A percentile compares a stretch with the other conserved stretches of the same genome.
Conservation (phyloP, 768 basidiomycete species). For the Termitomyces sp. region DNA sequence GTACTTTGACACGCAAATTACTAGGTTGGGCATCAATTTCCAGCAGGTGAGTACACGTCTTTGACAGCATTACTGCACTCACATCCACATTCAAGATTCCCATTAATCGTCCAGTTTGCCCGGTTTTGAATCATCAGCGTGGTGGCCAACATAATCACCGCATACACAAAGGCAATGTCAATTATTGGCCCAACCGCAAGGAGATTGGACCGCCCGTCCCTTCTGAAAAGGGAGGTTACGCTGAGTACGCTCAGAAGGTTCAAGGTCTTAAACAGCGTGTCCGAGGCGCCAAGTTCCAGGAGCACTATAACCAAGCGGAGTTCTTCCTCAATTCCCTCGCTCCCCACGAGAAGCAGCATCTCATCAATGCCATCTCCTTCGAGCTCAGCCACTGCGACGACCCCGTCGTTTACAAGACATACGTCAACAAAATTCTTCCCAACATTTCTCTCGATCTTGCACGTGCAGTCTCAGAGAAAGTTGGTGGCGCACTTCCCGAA, state of each 20-base stretch:
- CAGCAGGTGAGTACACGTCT: conserved; percentile 39
- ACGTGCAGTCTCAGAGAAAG: conserved; percentile 57
- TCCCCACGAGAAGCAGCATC: conserved; percentile 65
- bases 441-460: conserved; percentile 76
- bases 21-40: too few relatives aligned
- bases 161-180: conserved; percentile 56
- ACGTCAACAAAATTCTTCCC: conserved; percentile 59
- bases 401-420: conserved; percentile 60
- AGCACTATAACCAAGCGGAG: conserved; percentile 71
- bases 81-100: conserved; percentile 49
- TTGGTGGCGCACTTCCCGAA: conserved; percentile 58
- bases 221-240: conserved; percentile 51
- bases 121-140: conserved; percentile 66
- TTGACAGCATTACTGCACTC: background rate
- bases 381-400: conserved; percentile 86
- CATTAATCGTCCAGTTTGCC: conserved; percentile 79
- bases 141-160: conserved; percentile 56
- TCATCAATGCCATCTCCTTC: conserved; percentile 69
- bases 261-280: conserved; percentile 55
- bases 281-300: conserved; percentile 72
- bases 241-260: conserved; percentile 51
- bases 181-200: conserved; percentile 84
- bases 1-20: conserved; percentile 83
- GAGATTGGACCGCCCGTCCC: conserved; percentile 45
- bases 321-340: conserved; percentile 84